Evolutionary conservation across 2,329 filamentous ascomycete species (phyloP), one percentile per base, ranked within the genome.

Genomic region (Nemania diffusa): DNA sequence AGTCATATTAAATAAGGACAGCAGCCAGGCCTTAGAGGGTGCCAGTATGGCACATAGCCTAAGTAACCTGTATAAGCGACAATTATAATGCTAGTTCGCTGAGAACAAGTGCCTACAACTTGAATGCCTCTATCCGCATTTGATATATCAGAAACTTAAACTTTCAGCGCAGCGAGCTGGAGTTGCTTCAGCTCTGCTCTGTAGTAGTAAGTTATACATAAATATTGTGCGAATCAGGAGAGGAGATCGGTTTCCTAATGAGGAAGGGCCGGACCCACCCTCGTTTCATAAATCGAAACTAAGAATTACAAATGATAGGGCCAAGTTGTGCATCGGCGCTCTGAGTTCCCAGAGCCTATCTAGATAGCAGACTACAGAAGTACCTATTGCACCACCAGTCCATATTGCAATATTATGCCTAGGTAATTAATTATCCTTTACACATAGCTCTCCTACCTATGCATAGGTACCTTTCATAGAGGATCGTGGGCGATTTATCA

Each of bases 251-350:
- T 20, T 53, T 57, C 61, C 65, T 1, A 48, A 64, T 61, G 27
- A 29, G 65, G 65, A 64, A 67, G 61, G 42, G 57, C 61, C 57
- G 61, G 27, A 5, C 56, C 50, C 56, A 32, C 48, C 32, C 37
- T 13, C 56, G 17, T 56, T 58, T 53, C 50, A 57, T 42, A 57
- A 58, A 27, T 55, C 50, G 22, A 59, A 52, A 46, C 34, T 17
- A 22, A 24, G 34, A 64, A 67, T 67, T 64, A 61, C 65, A 67
- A 67, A 67, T 67, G 65, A 24, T 48, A 40, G 11, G 5, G 5
- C 22, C 5, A 26, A 27, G 50, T 9, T 34, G 13, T 53, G 24
- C 8, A 32, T 17, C 6, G 24, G 50, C 13, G 22, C 11, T 27
- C 46, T 26, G 11, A 26, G n/a, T 50, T 17, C 17, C 9, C 46